phyloP scores from a whole-genome alignment of 2,329 filamentous ascomycete species.

The Whalleya microplaca region DNA sequence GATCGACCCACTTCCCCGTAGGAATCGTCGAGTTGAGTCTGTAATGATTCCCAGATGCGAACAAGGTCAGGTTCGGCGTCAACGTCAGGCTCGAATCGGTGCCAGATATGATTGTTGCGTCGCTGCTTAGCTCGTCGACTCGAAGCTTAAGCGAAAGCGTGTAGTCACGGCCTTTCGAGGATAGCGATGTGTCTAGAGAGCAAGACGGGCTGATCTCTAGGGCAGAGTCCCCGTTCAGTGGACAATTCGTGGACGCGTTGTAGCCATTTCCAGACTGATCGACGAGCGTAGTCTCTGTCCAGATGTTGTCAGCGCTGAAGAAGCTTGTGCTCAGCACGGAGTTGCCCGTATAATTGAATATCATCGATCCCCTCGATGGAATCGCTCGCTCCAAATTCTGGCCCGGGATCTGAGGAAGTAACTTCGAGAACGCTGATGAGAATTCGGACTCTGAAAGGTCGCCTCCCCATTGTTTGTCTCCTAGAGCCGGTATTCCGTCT shows the following conservation, averaged over 20 bases:
- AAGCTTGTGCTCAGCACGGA: not conserved
- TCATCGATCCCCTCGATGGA: constrained; percentile 39
- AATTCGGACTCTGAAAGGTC: constrained; percentile 47
- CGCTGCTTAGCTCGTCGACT: constrained; percentile 36
- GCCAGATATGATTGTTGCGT: constrained; percentile 47
- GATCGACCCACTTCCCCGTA: constrained; percentile 32
- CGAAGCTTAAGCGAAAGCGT: constrained; percentile 51
- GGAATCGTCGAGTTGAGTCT: constrained; percentile 41
- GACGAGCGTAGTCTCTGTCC: constrained; percentile 24
- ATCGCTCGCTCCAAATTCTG: constrained; percentile 54
- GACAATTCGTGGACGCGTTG: constrained; percentile 44
- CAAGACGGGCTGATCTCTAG: constrained; percentile 43
- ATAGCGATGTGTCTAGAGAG: constrained; percentile 49
- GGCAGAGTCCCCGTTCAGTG: constrained; percentile 28
- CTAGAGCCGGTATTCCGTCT: constrained; percentile 54
- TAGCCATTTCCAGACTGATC: constrained; percentile 47
- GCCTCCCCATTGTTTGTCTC: constrained; percentile 58
- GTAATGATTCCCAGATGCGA: constrained; percentile 42
- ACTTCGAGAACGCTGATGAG: constrained; percentile 38
- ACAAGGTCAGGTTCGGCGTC: constrained; percentile 42
- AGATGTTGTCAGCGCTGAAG: constrained; percentile 6
- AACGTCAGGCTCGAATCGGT: constrained; percentile 48
- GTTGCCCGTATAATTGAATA: constrained; percentile 39
- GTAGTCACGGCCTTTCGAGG: constrained; percentile 60
- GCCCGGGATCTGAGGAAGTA: constrained; percentile 47